A percentile compares a stretch with the other conserved stretches of the same genome.
Conservation (phyloP, 192 early-diverging fungal genomes). For the Coemansia sp. region DNA sequence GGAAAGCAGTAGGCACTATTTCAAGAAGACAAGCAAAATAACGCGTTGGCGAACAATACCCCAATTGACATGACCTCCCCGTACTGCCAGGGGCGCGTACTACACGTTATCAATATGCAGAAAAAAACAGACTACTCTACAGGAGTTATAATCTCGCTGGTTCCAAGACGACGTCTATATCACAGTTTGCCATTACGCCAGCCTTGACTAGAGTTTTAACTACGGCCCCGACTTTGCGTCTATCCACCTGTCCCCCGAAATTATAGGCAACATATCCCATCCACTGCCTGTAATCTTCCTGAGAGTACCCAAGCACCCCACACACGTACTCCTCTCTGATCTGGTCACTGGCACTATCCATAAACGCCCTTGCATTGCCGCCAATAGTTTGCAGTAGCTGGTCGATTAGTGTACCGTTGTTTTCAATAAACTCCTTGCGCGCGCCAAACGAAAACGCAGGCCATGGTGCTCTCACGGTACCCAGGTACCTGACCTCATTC, state of each 20-base stretch:
- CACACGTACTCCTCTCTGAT: constrained; percentile 24
- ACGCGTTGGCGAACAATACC: neutral
- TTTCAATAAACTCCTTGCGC: constrained; percentile 14
- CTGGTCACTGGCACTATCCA: constrained; percentile 1
- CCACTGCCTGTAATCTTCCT: constrained; percentile 29
- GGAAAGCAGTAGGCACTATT: constrained; percentile 3
- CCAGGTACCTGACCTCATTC: constrained; percentile 67
- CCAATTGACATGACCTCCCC: neutral
- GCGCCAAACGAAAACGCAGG: constrained; percentile 82
- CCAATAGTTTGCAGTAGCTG: constrained; percentile 11
- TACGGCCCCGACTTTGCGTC: constrained; percentile 10
- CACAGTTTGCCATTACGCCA: constrained; percentile 15
- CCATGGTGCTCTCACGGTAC: constrained; percentile 84
- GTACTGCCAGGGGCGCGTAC: neutral
- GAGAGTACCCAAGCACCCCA: constrained; percentile 25
- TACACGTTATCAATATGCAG: neutral
- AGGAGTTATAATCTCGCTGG: constrained; percentile 1
- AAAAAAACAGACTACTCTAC: neutral
- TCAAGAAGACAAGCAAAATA: neutral
- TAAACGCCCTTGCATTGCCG: constrained; percentile 6
- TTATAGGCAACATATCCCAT: constrained; percentile 34
- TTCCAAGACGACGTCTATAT: constrained; percentile 17
- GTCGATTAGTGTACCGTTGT: constrained; percentile 4
- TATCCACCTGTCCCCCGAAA: constrained; percentile 19
- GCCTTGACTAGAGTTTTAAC: constrained; percentile 22